phyloP scores from a whole-genome alignment of 108 stramenopile genomes.

The Skeletonema grethae region DNA sequence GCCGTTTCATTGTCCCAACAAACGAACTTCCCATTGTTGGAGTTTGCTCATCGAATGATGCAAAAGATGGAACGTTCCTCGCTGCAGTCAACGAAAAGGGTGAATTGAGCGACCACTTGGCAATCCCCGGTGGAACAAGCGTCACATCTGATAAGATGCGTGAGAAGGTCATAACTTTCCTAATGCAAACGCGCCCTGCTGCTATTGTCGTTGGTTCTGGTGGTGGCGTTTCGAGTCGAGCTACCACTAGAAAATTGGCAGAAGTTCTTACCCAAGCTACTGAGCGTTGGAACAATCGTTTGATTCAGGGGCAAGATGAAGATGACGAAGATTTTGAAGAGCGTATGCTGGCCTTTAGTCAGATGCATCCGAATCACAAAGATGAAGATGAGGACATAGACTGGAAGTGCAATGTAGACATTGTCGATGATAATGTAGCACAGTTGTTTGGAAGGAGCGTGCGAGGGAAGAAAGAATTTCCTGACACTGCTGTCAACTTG shows the following conservation, averaged over 20 bases:
- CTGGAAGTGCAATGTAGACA: constrained; percentile 86
- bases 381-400: constrained; percentile 72
- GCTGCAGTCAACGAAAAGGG: constrained; percentile 80
- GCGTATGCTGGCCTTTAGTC: constrained; percentile 55
- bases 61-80: constrained; percentile 78
- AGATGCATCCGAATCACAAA: constrained; percentile 49
- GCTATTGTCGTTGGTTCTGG: constrained; percentile 82
- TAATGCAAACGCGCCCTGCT: constrained; percentile 76
- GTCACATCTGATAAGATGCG: constrained; percentile 75
- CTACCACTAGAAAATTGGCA: constrained; percentile 60
- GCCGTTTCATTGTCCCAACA: constrained; percentile 79
- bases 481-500: constrained; percentile 77
- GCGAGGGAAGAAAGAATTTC: constrained; percentile 89
- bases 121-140: constrained; percentile 76
- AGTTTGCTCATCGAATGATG: constrained; percentile 66
- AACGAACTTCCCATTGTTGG: constrained; percentile 87
- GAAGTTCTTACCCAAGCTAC: constrained; percentile 74
- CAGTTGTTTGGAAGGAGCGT: constrained; percentile 87
- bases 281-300: constrained; percentile 76
- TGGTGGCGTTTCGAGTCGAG: constrained; percentile 73
- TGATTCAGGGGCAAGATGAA: constrained; percentile 86
- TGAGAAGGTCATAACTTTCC: constrained; percentile 79
- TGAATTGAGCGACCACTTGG: constrained; percentile 78
- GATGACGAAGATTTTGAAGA: constrained; percentile 86
- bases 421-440: constrained; percentile 84